Conservation (phyloP, 1,284 basidiomycete genomes). For the Ceratobasidium sp. region DNA sequence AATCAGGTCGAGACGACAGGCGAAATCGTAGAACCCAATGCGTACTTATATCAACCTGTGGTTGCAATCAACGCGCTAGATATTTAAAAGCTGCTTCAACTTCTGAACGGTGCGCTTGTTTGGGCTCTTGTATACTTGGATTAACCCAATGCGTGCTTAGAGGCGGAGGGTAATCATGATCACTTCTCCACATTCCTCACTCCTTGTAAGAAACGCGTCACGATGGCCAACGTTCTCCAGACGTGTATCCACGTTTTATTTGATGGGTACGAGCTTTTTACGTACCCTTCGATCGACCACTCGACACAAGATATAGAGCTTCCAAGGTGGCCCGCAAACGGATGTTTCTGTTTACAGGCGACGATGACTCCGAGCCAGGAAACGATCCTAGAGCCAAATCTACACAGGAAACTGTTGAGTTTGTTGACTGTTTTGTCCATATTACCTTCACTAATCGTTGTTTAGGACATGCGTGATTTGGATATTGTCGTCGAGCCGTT, state of each 20-base stretch:
- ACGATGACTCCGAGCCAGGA: constrained; percentile 74
- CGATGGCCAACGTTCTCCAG: constrained; percentile 45
- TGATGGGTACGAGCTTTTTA: constrained; percentile 73
- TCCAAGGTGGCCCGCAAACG: constrained; percentile 90
- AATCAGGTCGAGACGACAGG: constrained; percentile 59
- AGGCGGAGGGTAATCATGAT: constrained; percentile 55
- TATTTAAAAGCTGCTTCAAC: constrained; percentile 78
- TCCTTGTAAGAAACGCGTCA: constrained; percentile 50
- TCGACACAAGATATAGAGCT: constrained; percentile 65
- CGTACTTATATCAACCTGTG: constrained; percentile 84
- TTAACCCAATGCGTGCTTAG: constrained; percentile 43
- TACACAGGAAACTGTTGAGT: constrained; percentile 79
- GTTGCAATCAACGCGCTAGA: constrained; percentile 83
- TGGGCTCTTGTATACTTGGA: neutral
- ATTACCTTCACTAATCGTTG: constrained; percentile 5
- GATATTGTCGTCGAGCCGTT: constrained; percentile 89
- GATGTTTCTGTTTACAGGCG: constrained; percentile 84
- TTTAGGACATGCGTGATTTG: constrained; percentile 83
- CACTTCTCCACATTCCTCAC: constrained; percentile 52
- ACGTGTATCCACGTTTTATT: constrained; percentile 86
- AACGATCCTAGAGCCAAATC: constrained; percentile 66
- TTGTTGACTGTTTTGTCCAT: constrained; percentile 51
- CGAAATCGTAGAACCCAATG: constrained; percentile 81
- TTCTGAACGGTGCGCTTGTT: constrained; percentile 73
- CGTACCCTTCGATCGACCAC: neutral